Evolutionary conservation across 352 stramenopile genomes (phyloP).

Genomic region (Globisporangium parvum): DNA sequence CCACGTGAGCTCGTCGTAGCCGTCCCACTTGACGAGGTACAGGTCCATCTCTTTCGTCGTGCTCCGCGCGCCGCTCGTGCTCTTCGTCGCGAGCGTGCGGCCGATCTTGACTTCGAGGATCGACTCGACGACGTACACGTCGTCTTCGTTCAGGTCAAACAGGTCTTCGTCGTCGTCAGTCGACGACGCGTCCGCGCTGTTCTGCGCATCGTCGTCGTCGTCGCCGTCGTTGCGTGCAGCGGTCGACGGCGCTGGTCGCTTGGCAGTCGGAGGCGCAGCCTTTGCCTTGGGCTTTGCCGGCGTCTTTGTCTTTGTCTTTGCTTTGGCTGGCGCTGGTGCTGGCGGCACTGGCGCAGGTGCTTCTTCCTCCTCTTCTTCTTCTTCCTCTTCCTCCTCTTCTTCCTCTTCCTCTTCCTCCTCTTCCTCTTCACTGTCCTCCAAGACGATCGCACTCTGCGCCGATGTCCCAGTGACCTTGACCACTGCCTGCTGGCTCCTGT

Average conservation of each 20-base stretch:
- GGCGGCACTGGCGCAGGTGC: conserved; percentile 11
- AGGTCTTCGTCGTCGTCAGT: conserved; percentile 60
- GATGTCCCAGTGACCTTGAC: conserved; percentile 18
- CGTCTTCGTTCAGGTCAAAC: conserved; percentile 70
- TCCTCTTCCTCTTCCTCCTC: conserved; percentile 14
- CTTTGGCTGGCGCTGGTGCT: not conserved
- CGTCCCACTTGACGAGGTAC: conserved; percentile 76
- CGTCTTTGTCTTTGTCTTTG: not conserved
- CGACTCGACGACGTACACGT: conserved; percentile 67
- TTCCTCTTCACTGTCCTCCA: conserved; percentile 46
- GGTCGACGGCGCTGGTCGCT: not conserved
- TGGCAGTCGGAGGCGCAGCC: not conserved
- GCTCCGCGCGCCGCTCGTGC: conserved; percentile 18
- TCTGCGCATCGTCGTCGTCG: conserved; percentile 15
- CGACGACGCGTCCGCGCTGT: conserved; percentile 32
- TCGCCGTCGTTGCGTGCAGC: not conserved
- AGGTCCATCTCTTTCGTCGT: conserved; percentile 57
- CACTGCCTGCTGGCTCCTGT: conserved; percentile 1
- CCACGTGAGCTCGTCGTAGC: conserved; percentile 77
- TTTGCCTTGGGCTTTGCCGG: conserved; percentile 4
- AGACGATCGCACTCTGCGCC: conserved; percentile 37
- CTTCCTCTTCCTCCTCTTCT: conserved; percentile 16
- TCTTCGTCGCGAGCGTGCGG: conserved; percentile 23
- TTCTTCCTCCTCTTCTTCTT: conserved; percentile 24
- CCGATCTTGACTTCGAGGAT: conserved; percentile 67